These are phyloP conservation scores for Mortierella sp. DNA, from an alignment of 371 early-diverging fungal species.

Conservation along the genomic window DNA sequence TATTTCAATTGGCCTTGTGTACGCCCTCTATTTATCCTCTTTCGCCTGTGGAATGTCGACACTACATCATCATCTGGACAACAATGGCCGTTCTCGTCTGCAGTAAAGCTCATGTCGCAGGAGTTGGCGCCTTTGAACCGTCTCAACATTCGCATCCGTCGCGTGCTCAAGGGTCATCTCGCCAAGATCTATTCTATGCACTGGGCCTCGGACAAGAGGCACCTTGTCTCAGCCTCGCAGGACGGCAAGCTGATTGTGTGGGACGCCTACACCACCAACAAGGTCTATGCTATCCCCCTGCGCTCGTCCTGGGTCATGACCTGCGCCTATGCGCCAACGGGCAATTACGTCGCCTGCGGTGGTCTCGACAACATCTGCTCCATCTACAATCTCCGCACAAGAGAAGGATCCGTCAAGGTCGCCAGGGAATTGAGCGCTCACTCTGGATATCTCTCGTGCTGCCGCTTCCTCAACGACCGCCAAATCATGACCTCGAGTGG, in stretches of 20 bases:
- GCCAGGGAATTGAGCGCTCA: constrained; percentile 95
- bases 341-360: constrained; percentile 98
- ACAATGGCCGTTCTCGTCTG: no score
- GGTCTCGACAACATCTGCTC: constrained; percentile 99
- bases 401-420: constrained; percentile 92
- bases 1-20: not conserved
- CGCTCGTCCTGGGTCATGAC: constrained; percentile 99
- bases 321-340: constrained; percentile 98
- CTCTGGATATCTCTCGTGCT: constrained; percentile 97
- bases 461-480: constrained; percentile 94
- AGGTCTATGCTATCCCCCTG: constrained; percentile 97
- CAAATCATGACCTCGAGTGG: constrained; percentile 96
- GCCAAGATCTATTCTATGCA: constrained; percentile 99
- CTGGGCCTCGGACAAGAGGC: constrained; percentile 96
- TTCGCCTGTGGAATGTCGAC: not conserved
- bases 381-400: constrained; percentile 93
- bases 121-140: constrained; percentile 86
- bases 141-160: constrained; percentile 93
- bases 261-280: constrained; percentile 98
- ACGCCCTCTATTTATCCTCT: not conserved
- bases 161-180: constrained; percentile 97
- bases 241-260: constrained; percentile 99
- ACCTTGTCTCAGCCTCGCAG: constrained; percentile 97
- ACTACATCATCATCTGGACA: constrained; percentile 10
- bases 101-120: constrained; percentile 66